These are phyloP conservation scores for Beta corolliflora DNA, from an alignment of 179 eudicot species.

Conservation along the genomic window DNA sequence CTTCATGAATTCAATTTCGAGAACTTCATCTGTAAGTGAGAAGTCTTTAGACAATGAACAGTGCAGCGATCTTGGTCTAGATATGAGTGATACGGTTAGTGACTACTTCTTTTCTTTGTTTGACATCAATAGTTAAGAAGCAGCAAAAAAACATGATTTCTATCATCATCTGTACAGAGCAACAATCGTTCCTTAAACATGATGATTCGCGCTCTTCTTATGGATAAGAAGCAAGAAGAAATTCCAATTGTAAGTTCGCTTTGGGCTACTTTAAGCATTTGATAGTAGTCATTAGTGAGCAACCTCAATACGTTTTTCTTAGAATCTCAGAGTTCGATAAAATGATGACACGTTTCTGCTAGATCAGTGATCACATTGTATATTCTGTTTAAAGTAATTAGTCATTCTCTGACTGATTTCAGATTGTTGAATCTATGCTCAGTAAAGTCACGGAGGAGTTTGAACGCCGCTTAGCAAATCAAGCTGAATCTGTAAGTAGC, in stretches of 20 bases:
- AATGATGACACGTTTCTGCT: not conserved
- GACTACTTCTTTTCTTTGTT: not conserved
- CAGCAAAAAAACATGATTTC: not conserved
- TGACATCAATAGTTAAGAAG: not conserved
- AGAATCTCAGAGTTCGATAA: not conserved
- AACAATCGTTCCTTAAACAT: conserved; percentile 61
- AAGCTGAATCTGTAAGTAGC: conserved; percentile 57
- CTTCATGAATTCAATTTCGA: conserved; percentile 62
- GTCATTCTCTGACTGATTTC: conserved; percentile 30
- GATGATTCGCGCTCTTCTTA: conserved; percentile 82
- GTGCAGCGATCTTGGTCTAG: conserved; percentile 38
- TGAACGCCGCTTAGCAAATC: conserved; percentile 67
- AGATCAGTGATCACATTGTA: not conserved
- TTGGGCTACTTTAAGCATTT: not conserved
- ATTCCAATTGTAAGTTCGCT: conserved; percentile 71
- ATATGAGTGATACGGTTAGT: conserved; percentile 59
- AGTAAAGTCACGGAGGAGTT: conserved; percentile 85
- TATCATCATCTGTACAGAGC: conserved; percentile 42
- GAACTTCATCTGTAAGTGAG: conserved; percentile 57
- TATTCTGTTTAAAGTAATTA: conserved; percentile 2
- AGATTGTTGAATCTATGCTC: conserved; percentile 87
- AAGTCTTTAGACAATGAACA: conserved; percentile 47
- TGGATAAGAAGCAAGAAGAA: conserved; percentile 89
- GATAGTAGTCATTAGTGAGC: not conserved
- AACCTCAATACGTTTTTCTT: not conserved